A percentile compares a stretch with the other conserved stretches of the same genome.
These are phyloP conservation scores for Suhomyces panamericanus DNA, from an alignment of 1,139 yeast species.

Conservation along the genomic window DNA sequence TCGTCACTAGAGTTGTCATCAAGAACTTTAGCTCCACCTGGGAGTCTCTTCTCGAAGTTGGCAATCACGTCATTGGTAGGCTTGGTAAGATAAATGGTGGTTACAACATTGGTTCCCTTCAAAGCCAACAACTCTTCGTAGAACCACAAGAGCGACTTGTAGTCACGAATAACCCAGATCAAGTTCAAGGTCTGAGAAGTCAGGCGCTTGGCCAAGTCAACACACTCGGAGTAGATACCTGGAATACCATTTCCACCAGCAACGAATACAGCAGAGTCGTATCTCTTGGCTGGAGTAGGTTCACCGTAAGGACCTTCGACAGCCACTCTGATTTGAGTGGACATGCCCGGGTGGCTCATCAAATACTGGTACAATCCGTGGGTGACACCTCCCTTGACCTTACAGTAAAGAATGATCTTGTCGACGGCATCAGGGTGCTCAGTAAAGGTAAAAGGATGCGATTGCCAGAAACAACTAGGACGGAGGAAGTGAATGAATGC, in stretches of 20 bases:
- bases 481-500: constrained; percentile 49
- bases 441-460: constrained; percentile 42
- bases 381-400: constrained; percentile 42
- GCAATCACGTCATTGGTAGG: constrained; percentile 25
- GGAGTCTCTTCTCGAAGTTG: constrained; percentile 20
- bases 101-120: constrained; percentile 30
- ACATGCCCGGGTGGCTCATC: constrained; percentile 24
- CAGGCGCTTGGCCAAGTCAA: constrained; percentile 22
- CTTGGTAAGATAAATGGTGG: constrained; percentile 46
- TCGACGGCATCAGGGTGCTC: constrained; percentile 17
- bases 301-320: constrained; percentile 53
- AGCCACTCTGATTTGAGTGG: constrained; percentile 33
- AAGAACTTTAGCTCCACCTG: constrained; percentile 9
- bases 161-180: constrained; percentile 54
- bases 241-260: constrained; percentile 55
- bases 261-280: constrained; percentile 37
- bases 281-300: constrained; percentile 33
- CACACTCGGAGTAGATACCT: constrained; percentile 44
- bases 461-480: constrained; percentile 36
- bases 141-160: constrained; percentile 50
- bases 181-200: constrained; percentile 34
- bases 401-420: constrained; percentile 32
- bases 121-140: constrained; percentile 45
- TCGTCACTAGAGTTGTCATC: constrained; percentile 6
- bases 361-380: constrained; percentile 27